Evolutionary conservation across 345 rosid species (phyloP).

Genomic region (Streptanthus diversifolius): DNA sequence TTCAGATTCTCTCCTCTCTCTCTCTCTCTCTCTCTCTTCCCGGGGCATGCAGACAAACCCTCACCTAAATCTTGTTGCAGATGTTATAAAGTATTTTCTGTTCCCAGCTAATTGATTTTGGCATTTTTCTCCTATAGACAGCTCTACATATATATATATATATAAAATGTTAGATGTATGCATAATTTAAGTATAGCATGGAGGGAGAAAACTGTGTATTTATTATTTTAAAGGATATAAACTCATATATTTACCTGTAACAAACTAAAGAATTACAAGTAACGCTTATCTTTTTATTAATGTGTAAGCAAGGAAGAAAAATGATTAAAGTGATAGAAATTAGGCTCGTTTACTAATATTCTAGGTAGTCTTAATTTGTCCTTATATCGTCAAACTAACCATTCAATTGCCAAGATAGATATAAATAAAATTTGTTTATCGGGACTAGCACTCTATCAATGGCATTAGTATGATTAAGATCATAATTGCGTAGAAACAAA

Average conservation of each 20-base stretch:
- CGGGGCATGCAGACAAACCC: conserved; percentile 25
- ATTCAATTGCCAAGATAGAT: background rate
- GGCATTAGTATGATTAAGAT: background rate
- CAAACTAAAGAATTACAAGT: background rate
- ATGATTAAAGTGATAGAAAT: background rate
- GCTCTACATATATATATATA: background rate
- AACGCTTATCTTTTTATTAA: background rate
- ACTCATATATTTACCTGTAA: background rate
- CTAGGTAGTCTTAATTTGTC: background rate
- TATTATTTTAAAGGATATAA: background rate
- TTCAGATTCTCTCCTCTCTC: conserved; percentile 15
- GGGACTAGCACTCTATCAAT: conserved; percentile 20
- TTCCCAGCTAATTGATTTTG: conserved; percentile 33
- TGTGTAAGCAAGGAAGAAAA: conserved; percentile 3
- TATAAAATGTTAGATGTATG: background rate
- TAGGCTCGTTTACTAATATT: background rate
- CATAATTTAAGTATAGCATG: background rate
- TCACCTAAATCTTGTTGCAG: conserved; percentile 37
- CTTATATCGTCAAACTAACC: conserved; percentile 5
- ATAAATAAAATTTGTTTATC: background rate
- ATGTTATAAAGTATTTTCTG: conserved; percentile 27
- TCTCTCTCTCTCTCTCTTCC: conserved; percentile 16
- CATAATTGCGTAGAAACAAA: conserved; percentile 19
- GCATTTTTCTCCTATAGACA: conserved; percentile 28
- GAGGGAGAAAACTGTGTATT: background rate